Evolutionary conservation across 2,329 filamentous ascomycete genomes (phyloP).

Genomic region (Penicillium aurantiogriseum): DNA sequence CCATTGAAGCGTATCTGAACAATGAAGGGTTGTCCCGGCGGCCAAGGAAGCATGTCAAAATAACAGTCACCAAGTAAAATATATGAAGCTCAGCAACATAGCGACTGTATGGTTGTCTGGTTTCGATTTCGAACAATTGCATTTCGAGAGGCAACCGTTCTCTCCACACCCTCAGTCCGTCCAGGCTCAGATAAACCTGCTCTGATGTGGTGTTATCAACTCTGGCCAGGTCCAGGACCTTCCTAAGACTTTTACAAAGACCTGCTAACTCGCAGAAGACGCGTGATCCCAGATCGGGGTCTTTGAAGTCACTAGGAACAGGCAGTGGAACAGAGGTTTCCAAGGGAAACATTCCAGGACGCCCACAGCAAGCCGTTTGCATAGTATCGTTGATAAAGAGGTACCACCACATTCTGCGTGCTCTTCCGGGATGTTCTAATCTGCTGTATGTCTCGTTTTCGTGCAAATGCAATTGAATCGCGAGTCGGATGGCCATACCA

Average conservation of each 20-base stretch:
- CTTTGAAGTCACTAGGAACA: conserved; percentile 3
- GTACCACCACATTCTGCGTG: conserved; percentile 14
- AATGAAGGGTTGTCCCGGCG: conserved; percentile 7
- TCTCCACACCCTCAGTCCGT: neutral
- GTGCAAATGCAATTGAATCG: conserved; percentile 10
- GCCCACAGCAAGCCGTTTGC: conserved; percentile 14
- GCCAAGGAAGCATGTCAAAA: conserved; percentile 13
- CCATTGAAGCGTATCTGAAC: conserved; percentile 12
- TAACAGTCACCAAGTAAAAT: conserved; percentile 12
- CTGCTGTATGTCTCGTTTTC: conserved; percentile 2
- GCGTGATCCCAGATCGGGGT: conserved; percentile 1
- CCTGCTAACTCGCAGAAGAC: conserved; percentile 1
- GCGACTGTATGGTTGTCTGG: conserved; percentile 4
- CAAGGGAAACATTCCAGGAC: conserved; percentile 13
- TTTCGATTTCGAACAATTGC: conserved; percentile 4
- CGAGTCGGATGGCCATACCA: conserved; percentile 13
- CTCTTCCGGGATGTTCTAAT: conserved; percentile 1
- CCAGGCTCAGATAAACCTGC: neutral
- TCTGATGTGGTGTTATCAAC: neutral
- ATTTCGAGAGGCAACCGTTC: conserved; percentile 3
- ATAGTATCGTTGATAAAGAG: conserved; percentile 12
- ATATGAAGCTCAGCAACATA: conserved; percentile 8
- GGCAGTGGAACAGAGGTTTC: conserved; percentile 3
- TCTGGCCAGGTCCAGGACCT: neutral
- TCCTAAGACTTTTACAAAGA: conserved; percentile 1